These are phyloP conservation scores for Ilex asprella DNA, from an alignment of 257 asterid species.

Conservation along the genomic window DNA sequence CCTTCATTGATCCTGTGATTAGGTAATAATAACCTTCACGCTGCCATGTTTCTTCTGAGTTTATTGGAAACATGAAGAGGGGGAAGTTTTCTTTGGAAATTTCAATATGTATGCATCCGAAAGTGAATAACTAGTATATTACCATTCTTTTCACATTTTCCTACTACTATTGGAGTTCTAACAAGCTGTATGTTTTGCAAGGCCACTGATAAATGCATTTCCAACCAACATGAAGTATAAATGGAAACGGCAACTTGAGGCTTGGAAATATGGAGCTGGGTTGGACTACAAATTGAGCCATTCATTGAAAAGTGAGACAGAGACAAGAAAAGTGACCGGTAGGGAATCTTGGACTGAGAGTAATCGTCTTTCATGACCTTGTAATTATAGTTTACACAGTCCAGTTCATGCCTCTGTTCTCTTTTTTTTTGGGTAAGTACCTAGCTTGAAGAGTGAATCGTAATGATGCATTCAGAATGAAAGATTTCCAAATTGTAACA, in stretches of 20 bases:
- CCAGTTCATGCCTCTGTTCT: too few species aligned
- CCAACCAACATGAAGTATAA: conserved; percentile 54
- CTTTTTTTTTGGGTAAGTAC: too few species aligned
- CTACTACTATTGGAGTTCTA: not conserved
- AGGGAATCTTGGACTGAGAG: too few species aligned
- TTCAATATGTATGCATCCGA: too few species aligned
- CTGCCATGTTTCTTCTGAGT: not conserved
- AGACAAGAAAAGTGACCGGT: not conserved
- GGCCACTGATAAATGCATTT: conserved; percentile 49
- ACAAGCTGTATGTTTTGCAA: conserved; percentile 9
- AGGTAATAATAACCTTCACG: conserved; percentile 34
- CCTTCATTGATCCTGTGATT: conserved; percentile 55
- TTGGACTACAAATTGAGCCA: conserved; percentile 56
- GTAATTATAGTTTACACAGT: too few species aligned
- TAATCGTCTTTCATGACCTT: too few species aligned
- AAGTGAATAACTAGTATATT: not conserved
- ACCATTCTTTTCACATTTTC: too few species aligned
- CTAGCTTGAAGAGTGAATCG: too few species aligned
- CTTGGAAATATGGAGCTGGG: conserved; percentile 98
- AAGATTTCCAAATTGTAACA: too few species aligned
- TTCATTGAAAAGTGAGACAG: not conserved
- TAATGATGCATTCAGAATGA: too few species aligned
- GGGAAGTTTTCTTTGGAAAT: too few species aligned
- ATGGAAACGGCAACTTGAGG: conserved; percentile 80
- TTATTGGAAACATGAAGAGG: not conserved